These are phyloP conservation scores for Capronia epimyces DNA, from an alignment of 2,329 filamentous ascomycete genomes.

Conservation along the genomic window DNA sequence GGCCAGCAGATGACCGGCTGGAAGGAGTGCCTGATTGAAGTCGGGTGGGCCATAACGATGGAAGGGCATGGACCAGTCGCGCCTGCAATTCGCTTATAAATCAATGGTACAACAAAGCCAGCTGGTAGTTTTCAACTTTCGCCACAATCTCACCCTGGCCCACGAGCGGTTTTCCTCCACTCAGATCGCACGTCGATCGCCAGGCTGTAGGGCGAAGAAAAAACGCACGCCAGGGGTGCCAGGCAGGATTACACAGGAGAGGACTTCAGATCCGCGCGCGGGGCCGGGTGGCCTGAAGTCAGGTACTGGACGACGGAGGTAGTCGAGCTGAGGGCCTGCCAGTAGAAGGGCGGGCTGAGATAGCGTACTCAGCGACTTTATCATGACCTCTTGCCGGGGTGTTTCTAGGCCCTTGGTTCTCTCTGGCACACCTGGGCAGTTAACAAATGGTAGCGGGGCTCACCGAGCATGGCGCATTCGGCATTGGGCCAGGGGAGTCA, in stretches of 20 bases:
- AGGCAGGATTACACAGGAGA: not conserved
- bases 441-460: not conserved
- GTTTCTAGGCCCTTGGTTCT: too few species aligned
- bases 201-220: not conserved
- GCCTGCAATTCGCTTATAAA: constrained; percentile 23
- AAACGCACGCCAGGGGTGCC: not conserved
- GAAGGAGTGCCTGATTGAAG: not conserved
- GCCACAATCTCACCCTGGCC: constrained; percentile 11
- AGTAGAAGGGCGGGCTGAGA: too few species aligned
- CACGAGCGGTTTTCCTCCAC: constrained; percentile 18
- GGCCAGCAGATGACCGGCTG: not conserved
- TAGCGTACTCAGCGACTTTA: too few species aligned
- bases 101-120: constrained; percentile 8
- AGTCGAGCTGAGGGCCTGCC: too few species aligned
- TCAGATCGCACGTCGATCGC: not conserved
- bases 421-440: too few species aligned
- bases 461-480: not conserved
- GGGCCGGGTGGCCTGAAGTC: not conserved
- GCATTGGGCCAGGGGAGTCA: not conserved
- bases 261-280: not conserved
- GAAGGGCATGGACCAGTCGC: constrained; percentile 23
- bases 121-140: constrained; percentile 2
- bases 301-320: too few species aligned
- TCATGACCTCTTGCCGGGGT: too few species aligned
- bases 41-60: not conserved